Conservation (phyloP, 2,329 filamentous ascomycete species). For the Calonectria hawksworthii region DNA sequence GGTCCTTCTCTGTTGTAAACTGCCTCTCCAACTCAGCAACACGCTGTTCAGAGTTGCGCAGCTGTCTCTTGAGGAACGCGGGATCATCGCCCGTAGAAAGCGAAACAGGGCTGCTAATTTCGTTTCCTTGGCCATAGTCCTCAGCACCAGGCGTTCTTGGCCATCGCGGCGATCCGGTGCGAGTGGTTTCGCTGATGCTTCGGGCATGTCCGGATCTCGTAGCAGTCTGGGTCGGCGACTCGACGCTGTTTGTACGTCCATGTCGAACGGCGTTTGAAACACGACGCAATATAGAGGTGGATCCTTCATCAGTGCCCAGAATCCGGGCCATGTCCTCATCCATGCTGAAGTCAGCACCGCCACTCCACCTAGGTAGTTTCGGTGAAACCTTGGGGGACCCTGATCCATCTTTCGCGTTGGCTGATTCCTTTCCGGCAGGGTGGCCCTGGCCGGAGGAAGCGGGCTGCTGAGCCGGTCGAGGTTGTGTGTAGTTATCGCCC, state of each 20-base stretch:
- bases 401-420: conserved; percentile 56
- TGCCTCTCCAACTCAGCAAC: conserved; percentile 90
- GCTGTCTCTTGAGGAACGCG: conserved; percentile 77
- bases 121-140: conserved; percentile 65
- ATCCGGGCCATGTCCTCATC: conserved; percentile 97
- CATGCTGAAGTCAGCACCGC: conserved; percentile 90
- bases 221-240: conserved; percentile 60
- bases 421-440: conserved; percentile 61
- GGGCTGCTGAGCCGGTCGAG: conserved; percentile 68
- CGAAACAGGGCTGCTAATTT: conserved; percentile 81
- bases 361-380: conserved; percentile 80
- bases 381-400: conserved; percentile 70
- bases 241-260: conserved; percentile 87
- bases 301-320: conserved; percentile 81
- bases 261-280: conserved; percentile 96
- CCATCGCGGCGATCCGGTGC: conserved; percentile 77
- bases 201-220: conserved; percentile 66
- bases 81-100: conserved; percentile 76
- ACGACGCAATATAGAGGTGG: conserved; percentile 85
- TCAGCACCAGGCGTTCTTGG: conserved; percentile 76
- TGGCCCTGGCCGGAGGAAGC: conserved; percentile 53
- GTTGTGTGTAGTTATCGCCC: conserved; percentile 70
- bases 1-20: conserved; percentile 74
- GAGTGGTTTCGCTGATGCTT: conserved; percentile 77
- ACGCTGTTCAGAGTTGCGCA: conserved; percentile 84